Conservation (phyloP, 495 filamentous ascomycete genomes). For the Aspergillus olivimuriae region DNA sequence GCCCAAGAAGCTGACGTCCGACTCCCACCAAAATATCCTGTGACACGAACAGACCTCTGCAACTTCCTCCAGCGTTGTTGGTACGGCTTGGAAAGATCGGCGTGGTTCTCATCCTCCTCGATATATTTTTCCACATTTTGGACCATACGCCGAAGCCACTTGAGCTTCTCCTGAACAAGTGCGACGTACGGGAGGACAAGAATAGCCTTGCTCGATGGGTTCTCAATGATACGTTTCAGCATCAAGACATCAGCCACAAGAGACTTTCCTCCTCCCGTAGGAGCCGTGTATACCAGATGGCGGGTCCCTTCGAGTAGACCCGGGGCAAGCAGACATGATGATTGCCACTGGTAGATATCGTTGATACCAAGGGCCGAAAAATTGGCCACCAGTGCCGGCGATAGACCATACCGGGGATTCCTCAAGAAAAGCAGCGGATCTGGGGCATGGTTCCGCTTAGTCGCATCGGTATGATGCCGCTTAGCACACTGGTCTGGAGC, state of each 20-base stretch:
- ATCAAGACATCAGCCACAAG: conserved; percentile 71
- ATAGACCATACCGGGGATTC: conserved; percentile 60
- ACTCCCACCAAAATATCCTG: conserved; percentile 71
- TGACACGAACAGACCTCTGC: conserved; percentile 49
- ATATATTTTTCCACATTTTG: conserved; percentile 50
- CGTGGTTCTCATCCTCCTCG: conserved; percentile 21
- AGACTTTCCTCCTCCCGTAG: conserved; percentile 77
- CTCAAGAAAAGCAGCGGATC: conserved; percentile 58
- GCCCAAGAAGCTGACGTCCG: conserved; percentile 59
- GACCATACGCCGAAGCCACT: conserved; percentile 66
- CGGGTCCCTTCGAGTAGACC: conserved; percentile 60
- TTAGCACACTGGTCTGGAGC: too few relatives aligned
- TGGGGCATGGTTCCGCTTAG: too few relatives aligned
- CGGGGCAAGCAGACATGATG: conserved; percentile 64
- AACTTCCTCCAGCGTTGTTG: conserved; percentile 27
- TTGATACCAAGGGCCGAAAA: conserved; percentile 58
- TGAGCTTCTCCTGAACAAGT: conserved; percentile 76
- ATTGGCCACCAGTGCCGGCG: conserved; percentile 54
- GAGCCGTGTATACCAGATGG: conserved; percentile 79
- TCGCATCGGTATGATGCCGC: too few relatives aligned
- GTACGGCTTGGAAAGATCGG: conserved; percentile 10
- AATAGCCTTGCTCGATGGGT: conserved; percentile 61
- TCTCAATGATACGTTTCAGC: conserved; percentile 63
- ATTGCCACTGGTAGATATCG: conserved; percentile 77
- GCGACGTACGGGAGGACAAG: conserved; percentile 79